Base-by-base conservation (phyloP, 805 yeast genomes). In the Saturnispora mendoncae region DNA sequence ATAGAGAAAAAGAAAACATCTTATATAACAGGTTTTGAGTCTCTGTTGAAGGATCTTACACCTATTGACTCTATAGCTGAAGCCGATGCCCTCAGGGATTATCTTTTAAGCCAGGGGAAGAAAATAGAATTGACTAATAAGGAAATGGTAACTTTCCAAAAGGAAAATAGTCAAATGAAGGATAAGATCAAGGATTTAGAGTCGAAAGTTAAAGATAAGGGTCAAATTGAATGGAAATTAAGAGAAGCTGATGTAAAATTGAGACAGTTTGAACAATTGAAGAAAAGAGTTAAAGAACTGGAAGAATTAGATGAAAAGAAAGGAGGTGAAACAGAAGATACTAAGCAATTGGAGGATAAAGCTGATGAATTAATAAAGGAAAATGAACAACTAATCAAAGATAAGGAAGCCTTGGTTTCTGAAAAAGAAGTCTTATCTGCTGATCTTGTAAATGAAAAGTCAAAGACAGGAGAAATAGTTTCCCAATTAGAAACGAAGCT, bases 51-150 rank as follows among this genome's bases (percentile, higher is more conserved):
- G 39, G 97, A 90, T 52, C 62, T 74, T 48, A 88, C 97, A 0
- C 97, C 97, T 0, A 71, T 84, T 38, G 70, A 83, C 1, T 72
- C 80, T 27, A 75, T 92, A 18, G 64, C 80, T 1, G 95, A 90
- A 54, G 75, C 81, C 2, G 84, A 76, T 8, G 65, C 74, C 6
- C 64, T 90, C 30, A 75, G 78, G 26, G 86, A 80, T 31, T 88
- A 79, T 58, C 68, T 90, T 38, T 66, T 69, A 29, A 78, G 83
- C 24, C 57, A 84, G 38, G 71, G 70, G 17, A 68, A 74, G 38
- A 82, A 83, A 53, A 76, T 72, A 25, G 66, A 65, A 2, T 57
- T 88, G 62, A 65, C 81, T 44, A 76, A 71, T 49, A 71, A 68
- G 2, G 97, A 90, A 55, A 61, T 88, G 52, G 68, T 78, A 41